Base-by-base conservation (phyloP, 2,329 filamentous ascomycete genomes). In the Remersonia thermophila region DNA sequence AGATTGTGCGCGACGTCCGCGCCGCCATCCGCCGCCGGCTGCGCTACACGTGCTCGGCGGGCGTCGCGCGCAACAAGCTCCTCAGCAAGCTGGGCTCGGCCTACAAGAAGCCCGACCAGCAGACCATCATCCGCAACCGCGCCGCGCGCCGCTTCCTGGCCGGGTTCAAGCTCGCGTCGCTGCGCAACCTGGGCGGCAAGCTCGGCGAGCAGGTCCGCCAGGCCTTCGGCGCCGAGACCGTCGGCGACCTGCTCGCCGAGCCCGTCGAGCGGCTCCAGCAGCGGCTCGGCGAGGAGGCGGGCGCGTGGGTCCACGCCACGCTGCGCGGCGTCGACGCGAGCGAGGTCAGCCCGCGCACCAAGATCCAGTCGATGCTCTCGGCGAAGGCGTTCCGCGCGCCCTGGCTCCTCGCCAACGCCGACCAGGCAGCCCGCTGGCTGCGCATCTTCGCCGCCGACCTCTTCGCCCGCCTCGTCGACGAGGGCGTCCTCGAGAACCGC, bases 351-450 rank as follows among this genome's bases (percentile, higher is more conserved):
- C 73, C 85, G 18, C 71, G 89, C 35, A 94, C 86, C 1, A 83
- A 91, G 51, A 94, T 95, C 63, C 95, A 96, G 56, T 91, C 83
- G 12, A 96, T 98, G 87, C 67, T 96, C 11, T 95, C 86, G 2
- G 87, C 91, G 14, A 98, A 98, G 55, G 93, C 86, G 0, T 98
- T 98, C 52, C 71, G 83, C 17, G 91, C 91, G 0, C 76, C 71
- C 38, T 5, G 20, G 20, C 9, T 23, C 5, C 89, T 96, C 53
- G 82, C 77, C 47, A 80, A 69, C 2, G 62, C 73, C 13, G 84
- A 91, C 15, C 83, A 93, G 55, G 89, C 80, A 1, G 65, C 73
- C 16, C 78, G 77, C 41, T 98, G 91, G 91, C 65, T 98, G 27
- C 71, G 80, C 9, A 95, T 98, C 37, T 96, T 96, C 55, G 77